phyloP scores from a whole-genome alignment of 2,329 filamentous ascomycete species.

The Fusarium pseudoanthophilum region DNA sequence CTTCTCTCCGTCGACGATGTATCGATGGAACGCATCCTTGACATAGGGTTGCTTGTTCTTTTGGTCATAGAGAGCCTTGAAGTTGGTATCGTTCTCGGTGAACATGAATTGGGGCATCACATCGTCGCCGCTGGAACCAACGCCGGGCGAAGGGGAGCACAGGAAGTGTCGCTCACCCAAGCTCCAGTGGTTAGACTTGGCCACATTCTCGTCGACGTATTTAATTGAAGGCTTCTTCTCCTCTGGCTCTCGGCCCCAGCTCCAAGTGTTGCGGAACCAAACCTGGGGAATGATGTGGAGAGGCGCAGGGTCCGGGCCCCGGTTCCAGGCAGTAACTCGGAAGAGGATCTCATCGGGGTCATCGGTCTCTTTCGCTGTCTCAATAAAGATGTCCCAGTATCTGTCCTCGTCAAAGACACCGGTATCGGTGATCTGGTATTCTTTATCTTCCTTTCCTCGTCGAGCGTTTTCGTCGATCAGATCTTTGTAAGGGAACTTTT shows the following conservation, averaged over 20 bases:
- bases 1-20: slow-evolving; percentile 85
- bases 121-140: slow-evolving; percentile 81
- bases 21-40: slow-evolving; percentile 93
- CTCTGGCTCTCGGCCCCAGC: slow-evolving; percentile 83
- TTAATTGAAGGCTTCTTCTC: slow-evolving; percentile 84
- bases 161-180: slow-evolving; percentile 86
- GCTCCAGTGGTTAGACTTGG: slow-evolving; percentile 80
- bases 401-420: slow-evolving; percentile 87
- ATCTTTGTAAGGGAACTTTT: slow-evolving; percentile 90
- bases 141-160: slow-evolving; percentile 89
- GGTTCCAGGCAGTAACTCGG: slow-evolving; percentile 95
- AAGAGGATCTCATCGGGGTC: slow-evolving; percentile 93
- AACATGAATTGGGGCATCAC: slow-evolving; percentile 87
- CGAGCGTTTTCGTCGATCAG: slow-evolving; percentile 85
- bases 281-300: slow-evolving; percentile 94
- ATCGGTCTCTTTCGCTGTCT: slow-evolving; percentile 93
- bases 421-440: slow-evolving; percentile 93
- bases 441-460: slow-evolving; percentile 78
- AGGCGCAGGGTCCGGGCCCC: slow-evolving; percentile 88
- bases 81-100: slow-evolving; percentile 96
- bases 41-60: slow-evolving; percentile 86
- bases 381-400: slow-evolving; percentile 98
- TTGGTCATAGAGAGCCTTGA: slow-evolving; percentile 77
- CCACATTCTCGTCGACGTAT: slow-evolving; percentile 72
- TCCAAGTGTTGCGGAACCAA: slow-evolving; percentile 98